Evolutionary conservation across 2,329 filamentous ascomycete genomes (phyloP), one percentile per base, ranked within the genome.

Genomic region (Penicillium fuscoglaucum): DNA sequence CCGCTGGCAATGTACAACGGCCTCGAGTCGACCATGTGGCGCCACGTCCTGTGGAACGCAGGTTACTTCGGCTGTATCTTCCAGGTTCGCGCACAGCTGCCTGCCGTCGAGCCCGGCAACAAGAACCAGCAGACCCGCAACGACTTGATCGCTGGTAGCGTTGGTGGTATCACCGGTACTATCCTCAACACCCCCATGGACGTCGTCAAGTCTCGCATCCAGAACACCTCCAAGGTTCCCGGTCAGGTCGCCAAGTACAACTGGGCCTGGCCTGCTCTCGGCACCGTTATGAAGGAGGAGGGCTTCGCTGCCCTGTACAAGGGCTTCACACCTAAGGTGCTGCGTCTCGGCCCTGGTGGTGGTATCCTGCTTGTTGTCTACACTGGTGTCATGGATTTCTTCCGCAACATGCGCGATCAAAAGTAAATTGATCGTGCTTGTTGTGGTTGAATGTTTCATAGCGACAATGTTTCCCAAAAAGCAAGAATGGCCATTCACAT

Each of bases 21-120:
- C 57, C 87, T 99, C 48, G 95, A 99, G 81, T 93, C 90, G 61
- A 99, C 95, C 56, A 81, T 98, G 80, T 99, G 95, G 95, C 88
- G 95, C 63, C 95, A 99, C 78, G 87, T 92, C 56, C 82, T 92
- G 60, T 97, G 93, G 93, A 97, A 97, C 78, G 87, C 90, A 15
- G 93, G 93, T 59, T 97, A 96, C 84, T 99, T 99, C 76, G 95
- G 95, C 71, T 96, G 92, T 79, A 99, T 99, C 76, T 96, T 96
- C 87, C 95, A 99, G 80, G 91, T 98, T 62, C 90, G 93, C 73
- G 84, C 86, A 60, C 81, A 97, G 66, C 79, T 99, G 47, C 95
- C 95, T 61, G 84, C 86, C 73, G 87, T 89, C n/a, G 85, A 89
- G 56, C 72, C 74, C 15, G 77, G 76, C 45, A 89, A 86, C 76